Evolutionary conservation across 2,329 filamentous ascomycete species (phyloP), one percentile per base, ranked within the genome.

Genomic region (Waltergamsia citrina): DNA sequence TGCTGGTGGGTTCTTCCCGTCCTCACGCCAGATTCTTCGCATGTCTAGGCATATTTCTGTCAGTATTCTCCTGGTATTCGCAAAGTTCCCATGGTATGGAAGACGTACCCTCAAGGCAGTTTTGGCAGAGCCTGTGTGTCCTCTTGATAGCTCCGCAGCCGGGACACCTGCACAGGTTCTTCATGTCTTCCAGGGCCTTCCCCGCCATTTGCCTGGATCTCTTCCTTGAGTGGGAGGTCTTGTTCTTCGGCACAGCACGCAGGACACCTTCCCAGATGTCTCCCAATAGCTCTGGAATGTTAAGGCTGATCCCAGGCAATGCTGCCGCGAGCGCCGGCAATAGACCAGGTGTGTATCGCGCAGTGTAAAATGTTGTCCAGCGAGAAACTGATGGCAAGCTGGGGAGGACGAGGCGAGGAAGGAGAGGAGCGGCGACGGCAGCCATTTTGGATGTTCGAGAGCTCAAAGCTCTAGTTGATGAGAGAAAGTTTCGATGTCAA

Each of bases 211-310:
- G 87, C 50, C 93, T 78, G 53, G 87, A 81, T 47, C 92, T 75
- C 71, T 87, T 94, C 67, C 92, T 94, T 68, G 85, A 85, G 59
- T 98, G 86, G 27, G 90, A 95, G 22, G 87, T 93, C 74, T 96
- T 98, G 67, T 94, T 96, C 73, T 98, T 98, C 5, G 92, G 92
- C 12, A 96, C 92, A 2, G 92, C 92, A 44, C 80, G 80, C 45
- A 98, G 69, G 29, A 98, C 74, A 6, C 85, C 87, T 46, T 95
- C 90, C 90, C 90, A 96, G 49, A 98, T 78, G 42, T 83, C 84
- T 36, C 75, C 78, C 16, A 94, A 62, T n/a, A 87, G 53, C 32
- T 65, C 74, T 7, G 67, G 67, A 9, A 73, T 49, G 37, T 60
- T 62, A 37, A 69, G 52, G 44, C 77, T 69, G 43, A 85, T 65